These are phyloP conservation scores for Scheffersomyces segobiensis DNA, from an alignment of 1,139 yeast genomes.

Conservation along the genomic window DNA sequence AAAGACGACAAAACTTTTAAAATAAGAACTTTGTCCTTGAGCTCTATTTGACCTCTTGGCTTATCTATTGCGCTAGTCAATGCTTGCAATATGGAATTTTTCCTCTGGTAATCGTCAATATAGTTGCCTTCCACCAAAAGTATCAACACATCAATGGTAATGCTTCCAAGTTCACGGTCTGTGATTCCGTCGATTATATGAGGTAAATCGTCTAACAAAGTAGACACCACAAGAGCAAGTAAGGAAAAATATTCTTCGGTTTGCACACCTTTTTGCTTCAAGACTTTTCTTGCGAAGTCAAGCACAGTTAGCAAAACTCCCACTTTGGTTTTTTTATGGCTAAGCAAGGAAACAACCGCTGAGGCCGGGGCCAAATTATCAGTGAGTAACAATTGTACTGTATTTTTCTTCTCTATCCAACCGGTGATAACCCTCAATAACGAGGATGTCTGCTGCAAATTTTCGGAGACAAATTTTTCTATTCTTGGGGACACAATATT, in stretches of 20 bases:
- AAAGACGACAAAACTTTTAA: conserved; percentile 59
- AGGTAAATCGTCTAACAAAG: conserved; percentile 54
- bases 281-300: conserved; percentile 52
- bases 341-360: conserved; percentile 57
- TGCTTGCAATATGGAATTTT: conserved; percentile 55
- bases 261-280: conserved; percentile 34
- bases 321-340: conserved; percentile 62
- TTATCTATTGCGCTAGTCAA: conserved; percentile 64
- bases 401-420: conserved; percentile 56
- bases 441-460: conserved; percentile 81
- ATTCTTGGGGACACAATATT: conserved; percentile 68
- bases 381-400: conserved; percentile 54
- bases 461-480: conserved; percentile 66
- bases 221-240: conserved; percentile 57
- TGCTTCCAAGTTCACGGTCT: conserved; percentile 51
- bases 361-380: conserved; percentile 57
- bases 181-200: conserved; percentile 42
- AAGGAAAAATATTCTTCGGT: conserved; percentile 49
- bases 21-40: conserved; percentile 57
- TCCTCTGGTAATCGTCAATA: conserved; percentile 58
- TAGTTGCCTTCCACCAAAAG: conserved; percentile 60
- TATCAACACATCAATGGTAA: conserved; percentile 54
- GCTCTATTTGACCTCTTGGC: conserved; percentile 55
- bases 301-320: conserved; percentile 60
- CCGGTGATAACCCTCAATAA: conserved; percentile 65